Evolutionary conservation across 1,139 yeast genomes (phyloP), one percentile per base, ranked within the genome.

Genomic region (Pichia terricola): DNA sequence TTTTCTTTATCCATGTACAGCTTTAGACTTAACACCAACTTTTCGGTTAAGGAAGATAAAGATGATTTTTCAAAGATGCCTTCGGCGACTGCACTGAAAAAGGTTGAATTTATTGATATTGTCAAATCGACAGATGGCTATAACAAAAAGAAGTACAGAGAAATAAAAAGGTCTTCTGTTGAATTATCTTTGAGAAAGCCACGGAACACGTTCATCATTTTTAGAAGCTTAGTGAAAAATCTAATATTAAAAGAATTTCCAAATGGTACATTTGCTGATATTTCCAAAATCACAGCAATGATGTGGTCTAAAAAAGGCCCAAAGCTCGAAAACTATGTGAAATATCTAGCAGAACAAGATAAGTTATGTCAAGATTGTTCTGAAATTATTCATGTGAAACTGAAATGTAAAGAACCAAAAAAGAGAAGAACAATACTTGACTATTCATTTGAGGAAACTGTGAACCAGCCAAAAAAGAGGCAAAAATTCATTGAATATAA

Each of bases 191-290:
- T 22, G 5, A 32, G 40, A 26, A 46, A 45, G 22, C 49, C 49
- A 11, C 36, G 45, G 35, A 46, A 46, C 31, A 38, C 30, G 11
- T 46, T 46, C n/a, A 33, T 46, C 26, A 35, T 46, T 4, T 46
- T 37, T 33, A 31, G 47, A 25, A 38, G 46, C 7, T 37, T 41
- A 27, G 43, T 47, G 8, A 37, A 41, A 25, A 26, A 28, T 11
- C 6, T 25, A 5, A 38, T 46, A 10, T 3, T 8, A 5, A 11
- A 35, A 2, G 30, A 38, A 7, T 10, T 33, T 4, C n/a, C 38
- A 1, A 11, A 32, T 6, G 7, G 7, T 5, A 11, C 38, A 10
- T 38, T 45, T 5, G 26, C 34, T 7, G 37, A 43, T 4, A 31
- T 38, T 11, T 45, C 48, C 8, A 40, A 37, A 26, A 9, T 41